These are phyloP conservation scores for Syzygium jambos DNA, from an alignment of 345 rosid species.

Conservation along the genomic window DNA sequence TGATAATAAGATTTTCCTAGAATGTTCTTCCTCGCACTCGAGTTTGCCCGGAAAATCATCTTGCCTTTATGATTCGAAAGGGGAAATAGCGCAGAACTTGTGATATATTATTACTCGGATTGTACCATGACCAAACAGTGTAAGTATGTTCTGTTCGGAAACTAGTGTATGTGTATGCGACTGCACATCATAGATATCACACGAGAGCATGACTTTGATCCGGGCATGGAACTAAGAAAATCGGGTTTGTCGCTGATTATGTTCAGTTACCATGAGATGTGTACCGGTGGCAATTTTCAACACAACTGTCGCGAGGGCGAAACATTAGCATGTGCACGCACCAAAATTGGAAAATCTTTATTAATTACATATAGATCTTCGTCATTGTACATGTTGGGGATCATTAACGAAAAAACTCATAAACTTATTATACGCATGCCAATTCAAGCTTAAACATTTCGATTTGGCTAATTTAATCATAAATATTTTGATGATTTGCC, in stretches of 20 bases:
- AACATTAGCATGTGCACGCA: background rate
- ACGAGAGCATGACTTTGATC: too few species aligned
- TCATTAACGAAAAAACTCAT: background rate
- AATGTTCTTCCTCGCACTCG: background rate
- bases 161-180: background rate
- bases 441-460: background rate
- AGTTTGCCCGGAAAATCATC: background rate
- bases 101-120: background rate
- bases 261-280: too few species aligned
- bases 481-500: background rate
- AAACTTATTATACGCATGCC: background rate
- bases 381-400: background rate
- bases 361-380: background rate
- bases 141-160: background rate
- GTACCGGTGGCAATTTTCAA: too few species aligned
- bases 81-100: background rate
- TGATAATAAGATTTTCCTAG: background rate
- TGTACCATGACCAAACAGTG: background rate
- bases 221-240: too few species aligned
- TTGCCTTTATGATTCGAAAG: background rate
- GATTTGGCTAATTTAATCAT: background rate
- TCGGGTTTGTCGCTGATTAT: too few species aligned
- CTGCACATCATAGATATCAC: background rate
- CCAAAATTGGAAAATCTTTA: background rate
- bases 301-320: background rate